phyloP scores from a whole-genome alignment of 345 rosid genomes.

The Fremontodendron californicum region DNA sequence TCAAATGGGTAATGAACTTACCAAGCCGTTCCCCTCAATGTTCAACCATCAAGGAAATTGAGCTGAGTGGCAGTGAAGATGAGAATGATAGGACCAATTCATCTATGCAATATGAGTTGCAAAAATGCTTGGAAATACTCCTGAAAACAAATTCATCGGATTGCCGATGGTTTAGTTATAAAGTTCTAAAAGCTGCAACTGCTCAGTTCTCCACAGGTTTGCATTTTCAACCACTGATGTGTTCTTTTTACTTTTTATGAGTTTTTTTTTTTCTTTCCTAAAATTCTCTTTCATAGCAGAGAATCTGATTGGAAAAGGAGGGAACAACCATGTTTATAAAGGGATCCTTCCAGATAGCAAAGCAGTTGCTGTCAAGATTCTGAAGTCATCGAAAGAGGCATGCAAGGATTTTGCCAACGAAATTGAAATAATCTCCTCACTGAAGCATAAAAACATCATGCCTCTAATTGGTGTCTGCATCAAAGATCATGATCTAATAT shows the following conservation, averaged over 20 bases:
- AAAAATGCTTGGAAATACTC: constrained; percentile 35
- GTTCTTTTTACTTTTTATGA: not conserved
- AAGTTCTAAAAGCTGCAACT: constrained; percentile 61
- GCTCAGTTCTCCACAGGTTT: constrained; percentile 71
- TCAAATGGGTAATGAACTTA: constrained; percentile 82
- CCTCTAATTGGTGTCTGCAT: constrained; percentile 70
- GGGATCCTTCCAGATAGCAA: constrained; percentile 73
- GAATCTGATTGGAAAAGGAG: constrained; percentile 79
- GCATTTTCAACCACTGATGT: not conserved
- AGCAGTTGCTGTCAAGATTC: constrained; percentile 66
- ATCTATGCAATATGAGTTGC: constrained; percentile 20
- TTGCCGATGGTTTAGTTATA: constrained; percentile 53
- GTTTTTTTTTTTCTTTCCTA: constrained; percentile 10
- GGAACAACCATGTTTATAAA: constrained; percentile 67
- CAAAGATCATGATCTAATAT: constrained; percentile 43
- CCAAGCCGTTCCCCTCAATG: constrained; percentile 54
- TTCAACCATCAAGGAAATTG: constrained; percentile 21
- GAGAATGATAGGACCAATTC: constrained; percentile 20
- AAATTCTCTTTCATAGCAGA: constrained; percentile 34
- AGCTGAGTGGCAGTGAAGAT: constrained; percentile 13
- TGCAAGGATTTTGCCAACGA: constrained; percentile 67
- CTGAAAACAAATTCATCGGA: constrained; percentile 36
- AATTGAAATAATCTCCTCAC: constrained; percentile 65
- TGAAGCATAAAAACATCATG: constrained; percentile 55
- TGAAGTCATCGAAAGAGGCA: constrained; percentile 55